Percentiles rank a stretch among this genome's conserved stretches.
Conservation (phyloP, 805 yeast genomes). For the Kuraishia ogatae region DNA sequence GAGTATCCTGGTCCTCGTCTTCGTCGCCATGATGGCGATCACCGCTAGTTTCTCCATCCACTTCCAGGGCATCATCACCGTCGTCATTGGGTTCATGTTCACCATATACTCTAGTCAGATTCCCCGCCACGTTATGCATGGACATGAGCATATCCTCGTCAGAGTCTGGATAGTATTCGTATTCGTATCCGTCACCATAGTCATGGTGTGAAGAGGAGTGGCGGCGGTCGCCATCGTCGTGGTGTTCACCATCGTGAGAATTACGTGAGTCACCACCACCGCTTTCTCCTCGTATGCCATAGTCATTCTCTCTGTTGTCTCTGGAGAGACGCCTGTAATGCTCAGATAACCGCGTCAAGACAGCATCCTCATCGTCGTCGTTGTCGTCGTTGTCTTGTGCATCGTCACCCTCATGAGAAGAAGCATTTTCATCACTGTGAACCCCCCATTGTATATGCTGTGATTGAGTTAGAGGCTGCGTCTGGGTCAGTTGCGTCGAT, state of each 20-base stretch:
- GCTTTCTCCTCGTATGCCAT: too few relatives aligned
- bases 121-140: conserved; percentile 6
- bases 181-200: conserved; percentile 18
- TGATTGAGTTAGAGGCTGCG: background rate
- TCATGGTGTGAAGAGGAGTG: conserved; percentile 10
- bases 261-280: conserved; percentile 8
- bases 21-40: conserved; percentile 8
- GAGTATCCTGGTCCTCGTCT: conserved; percentile 3
- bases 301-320: background rate
- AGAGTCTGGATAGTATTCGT: conserved; percentile 10
- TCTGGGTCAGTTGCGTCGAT: background rate
- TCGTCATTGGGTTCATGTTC: conserved; percentile 1
- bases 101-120: background rate
- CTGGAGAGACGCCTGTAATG: conserved; percentile 26
- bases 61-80: conserved; percentile 10
- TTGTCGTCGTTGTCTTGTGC: conserved; percentile 9
- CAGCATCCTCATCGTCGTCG: conserved; percentile 18
- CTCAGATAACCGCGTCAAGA: conserved; percentile 30
- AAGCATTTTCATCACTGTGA: too few relatives aligned
- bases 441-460: background rate
- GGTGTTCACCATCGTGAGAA: conserved; percentile 6
- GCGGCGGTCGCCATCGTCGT: conserved; percentile 6
- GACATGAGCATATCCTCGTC: conserved; percentile 9
- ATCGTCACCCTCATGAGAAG: background rate
- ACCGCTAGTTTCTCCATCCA: conserved; percentile 8